Evolutionary conservation across 768 basidiomycete species (phyloP), one percentile per base, ranked within the genome.

Genomic region (Mycena olivaceomarginata): DNA sequence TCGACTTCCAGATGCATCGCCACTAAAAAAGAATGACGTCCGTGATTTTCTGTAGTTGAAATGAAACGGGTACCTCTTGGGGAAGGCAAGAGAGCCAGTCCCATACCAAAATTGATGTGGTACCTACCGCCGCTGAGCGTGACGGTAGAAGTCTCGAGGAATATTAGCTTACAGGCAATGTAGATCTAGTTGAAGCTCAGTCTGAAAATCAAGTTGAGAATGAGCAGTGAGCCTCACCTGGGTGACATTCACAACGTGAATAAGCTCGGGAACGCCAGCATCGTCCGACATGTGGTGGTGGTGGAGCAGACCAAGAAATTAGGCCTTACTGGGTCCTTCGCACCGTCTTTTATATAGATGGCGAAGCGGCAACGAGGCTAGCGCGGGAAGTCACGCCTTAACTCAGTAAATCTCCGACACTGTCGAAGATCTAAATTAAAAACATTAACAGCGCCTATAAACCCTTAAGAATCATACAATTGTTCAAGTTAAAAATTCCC

Each of bases 81-180:
- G 78, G 78, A 45, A 79, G 78, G 41, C 78, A 79, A 25, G 78
- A 79, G 37, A 79, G 78, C 78, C 78, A 79, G 64, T 79, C 78
- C 78, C 78, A 79, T 39, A 79, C 57, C 8, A 79, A 37, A 46
- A 79, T 74, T 20, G 78, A 76, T 25, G 78, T 79, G 2, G 78
- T 76, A 65, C 78, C 78, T 79, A 46, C 1, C 25, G 22, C 20
- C 16, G 22, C 13, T 57, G 65, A 59, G 43, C 39, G 11, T 2
- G 20, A 37, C 11, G 40, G 22, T 59, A 13, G 46, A 37, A 41
- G 15, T 39, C 25, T 15, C 15, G 13, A 22, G 22, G 53, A n/a
- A 60, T 4, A n/a, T n/a, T n/a, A 18, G 62, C 65, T 20, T 63
- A 77, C 78, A 79, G 39, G 78, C 78, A 31, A 76, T 77, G 69